phyloP scores from a whole-genome alignment of 371 early-diverging fungal genomes.

The Mucor velutinosus region DNA sequence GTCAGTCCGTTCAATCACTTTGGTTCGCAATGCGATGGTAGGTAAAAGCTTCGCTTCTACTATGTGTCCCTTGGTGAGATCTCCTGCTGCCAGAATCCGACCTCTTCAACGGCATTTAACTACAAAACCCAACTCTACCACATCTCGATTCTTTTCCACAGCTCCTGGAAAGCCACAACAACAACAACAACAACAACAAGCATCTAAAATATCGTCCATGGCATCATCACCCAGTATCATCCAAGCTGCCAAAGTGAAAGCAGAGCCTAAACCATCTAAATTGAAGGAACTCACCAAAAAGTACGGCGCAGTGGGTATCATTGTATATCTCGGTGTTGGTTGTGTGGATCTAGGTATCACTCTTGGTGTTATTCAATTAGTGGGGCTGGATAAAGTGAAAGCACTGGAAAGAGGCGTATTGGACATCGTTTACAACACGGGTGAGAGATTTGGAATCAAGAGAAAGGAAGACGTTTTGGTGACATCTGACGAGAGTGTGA shows the following conservation, averaged over 20 bases:
- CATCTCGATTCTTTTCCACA: constrained; percentile 12
- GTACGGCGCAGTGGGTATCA: constrained; percentile 45
- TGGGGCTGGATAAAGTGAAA: constrained; percentile 46
- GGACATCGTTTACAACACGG: constrained; percentile 17
- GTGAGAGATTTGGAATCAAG: constrained; percentile 15
- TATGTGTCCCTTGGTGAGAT: neutral
- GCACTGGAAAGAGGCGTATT: constrained; percentile 34
- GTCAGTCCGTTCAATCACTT: constrained; percentile 3
- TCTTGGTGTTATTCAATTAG: constrained; percentile 40
- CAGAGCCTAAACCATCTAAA: constrained; percentile 19
- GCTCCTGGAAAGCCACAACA: constrained; percentile 2
- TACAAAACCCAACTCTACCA: neutral
- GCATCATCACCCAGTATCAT: constrained; percentile 22
- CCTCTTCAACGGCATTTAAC: neutral
- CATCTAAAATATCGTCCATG: constrained; percentile 14
- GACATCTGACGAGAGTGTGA: neutral
- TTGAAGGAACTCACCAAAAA: constrained; percentile 29
- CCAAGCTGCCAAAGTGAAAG: constrained; percentile 16
- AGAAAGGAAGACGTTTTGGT: constrained; percentile 9
- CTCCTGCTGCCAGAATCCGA: neutral
- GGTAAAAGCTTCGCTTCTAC: neutral
- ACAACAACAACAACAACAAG: neutral
- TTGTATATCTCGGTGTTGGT: constrained; percentile 48
- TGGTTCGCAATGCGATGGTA: constrained; percentile 2
- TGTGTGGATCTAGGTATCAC: constrained; percentile 40